These are phyloP conservation scores for Saccharomycopsis oosterbeekiorum DNA, from an alignment of 805 yeast species.

Conservation along the genomic window DNA sequence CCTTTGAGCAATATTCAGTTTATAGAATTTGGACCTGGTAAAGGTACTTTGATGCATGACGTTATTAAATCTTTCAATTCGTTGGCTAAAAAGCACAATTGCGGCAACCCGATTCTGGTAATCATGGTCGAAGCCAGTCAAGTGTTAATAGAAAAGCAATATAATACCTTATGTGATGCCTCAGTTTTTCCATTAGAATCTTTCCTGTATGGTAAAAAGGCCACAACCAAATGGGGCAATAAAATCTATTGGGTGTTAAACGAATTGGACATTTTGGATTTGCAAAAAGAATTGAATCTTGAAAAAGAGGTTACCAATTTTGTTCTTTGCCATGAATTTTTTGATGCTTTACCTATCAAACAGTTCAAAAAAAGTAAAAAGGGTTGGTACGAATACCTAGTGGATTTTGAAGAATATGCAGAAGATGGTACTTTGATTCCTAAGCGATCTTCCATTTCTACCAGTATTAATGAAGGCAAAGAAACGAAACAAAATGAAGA, in stretches of 20 bases:
- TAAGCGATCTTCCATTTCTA: background rate
- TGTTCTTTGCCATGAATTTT: slow-evolving; percentile 76
- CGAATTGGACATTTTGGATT: slow-evolving; percentile 34
- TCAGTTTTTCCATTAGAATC: slow-evolving; percentile 15
- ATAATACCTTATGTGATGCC: slow-evolving; percentile 36
- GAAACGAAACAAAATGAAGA: slow-evolving; percentile 8
- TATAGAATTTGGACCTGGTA: slow-evolving; percentile 80
- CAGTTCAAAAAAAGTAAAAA: slow-evolving; percentile 49
- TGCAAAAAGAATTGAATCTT: slow-evolving; percentile 15
- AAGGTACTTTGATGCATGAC: slow-evolving; percentile 70
- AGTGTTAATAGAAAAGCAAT: slow-evolving; percentile 49
- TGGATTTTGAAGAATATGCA: slow-evolving; percentile 34
- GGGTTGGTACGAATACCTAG: slow-evolving; percentile 76
- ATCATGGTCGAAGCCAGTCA: slow-evolving; percentile 65
- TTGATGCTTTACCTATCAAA: slow-evolving; percentile 76
- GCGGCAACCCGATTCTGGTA: slow-evolving; percentile 31
- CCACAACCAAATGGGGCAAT: slow-evolving; percentile 43
- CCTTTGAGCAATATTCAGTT: slow-evolving; percentile 24
- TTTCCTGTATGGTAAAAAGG: slow-evolving; percentile 26
- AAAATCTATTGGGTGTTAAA: slow-evolving; percentile 51
- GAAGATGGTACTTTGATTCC: slow-evolving; percentile 12
- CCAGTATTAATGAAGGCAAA: slow-evolving; percentile 11
- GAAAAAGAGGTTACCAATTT: slow-evolving; percentile 37
- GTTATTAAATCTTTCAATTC: slow-evolving; percentile 38
- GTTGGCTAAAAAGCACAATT: slow-evolving; percentile 22